These are phyloP conservation scores for Globisporangium solare DNA, from an alignment of 352 stramenopile genomes.

Conservation along the genomic window DNA sequence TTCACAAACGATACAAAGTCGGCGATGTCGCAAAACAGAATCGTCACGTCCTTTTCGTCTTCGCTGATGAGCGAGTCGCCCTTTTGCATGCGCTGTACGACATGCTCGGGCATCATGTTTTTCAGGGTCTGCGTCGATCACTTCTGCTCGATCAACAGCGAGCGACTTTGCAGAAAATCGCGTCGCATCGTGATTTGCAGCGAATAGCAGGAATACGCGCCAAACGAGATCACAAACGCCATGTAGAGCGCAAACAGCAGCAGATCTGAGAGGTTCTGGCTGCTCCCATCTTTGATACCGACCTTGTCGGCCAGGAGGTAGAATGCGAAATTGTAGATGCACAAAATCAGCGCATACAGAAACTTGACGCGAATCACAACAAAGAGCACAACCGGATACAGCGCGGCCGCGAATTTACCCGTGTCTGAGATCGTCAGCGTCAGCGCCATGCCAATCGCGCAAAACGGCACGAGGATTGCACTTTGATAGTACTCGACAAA, in stretches of 20 bases:
- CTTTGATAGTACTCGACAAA: conserved; percentile 79
- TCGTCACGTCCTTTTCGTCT: conserved; percentile 85
- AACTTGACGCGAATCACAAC: conserved; percentile 85
- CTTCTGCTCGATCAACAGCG: conserved; percentile 71
- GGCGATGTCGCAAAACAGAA: conserved; percentile 83
- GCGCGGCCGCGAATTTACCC: conserved; percentile 72
- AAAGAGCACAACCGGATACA: conserved; percentile 80
- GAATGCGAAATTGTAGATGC: conserved; percentile 77
- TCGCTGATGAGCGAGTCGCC: conserved; percentile 80
- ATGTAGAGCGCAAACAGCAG: conserved; percentile 74
- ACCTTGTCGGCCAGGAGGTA: conserved; percentile 65
- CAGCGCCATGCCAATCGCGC: conserved; percentile 64
- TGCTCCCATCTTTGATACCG: conserved; percentile 28
- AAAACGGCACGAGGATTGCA: conserved; percentile 66
- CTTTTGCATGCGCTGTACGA: conserved; percentile 82
- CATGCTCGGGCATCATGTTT: conserved; percentile 82
- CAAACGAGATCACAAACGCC: conserved; percentile 69
- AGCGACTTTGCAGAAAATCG: conserved; percentile 80
- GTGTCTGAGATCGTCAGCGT: conserved; percentile 82
- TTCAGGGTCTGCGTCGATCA: conserved; percentile 80
- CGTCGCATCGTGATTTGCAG: conserved; percentile 79
- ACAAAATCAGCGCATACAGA: conserved; percentile 66
- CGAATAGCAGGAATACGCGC: conserved; percentile 73
- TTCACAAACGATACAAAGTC: conserved; percentile 82
- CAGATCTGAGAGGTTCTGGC: conserved; percentile 34